phyloP scores from a whole-genome alignment of 768 basidiomycete species.

The Lactifluus echinatus region DNA sequence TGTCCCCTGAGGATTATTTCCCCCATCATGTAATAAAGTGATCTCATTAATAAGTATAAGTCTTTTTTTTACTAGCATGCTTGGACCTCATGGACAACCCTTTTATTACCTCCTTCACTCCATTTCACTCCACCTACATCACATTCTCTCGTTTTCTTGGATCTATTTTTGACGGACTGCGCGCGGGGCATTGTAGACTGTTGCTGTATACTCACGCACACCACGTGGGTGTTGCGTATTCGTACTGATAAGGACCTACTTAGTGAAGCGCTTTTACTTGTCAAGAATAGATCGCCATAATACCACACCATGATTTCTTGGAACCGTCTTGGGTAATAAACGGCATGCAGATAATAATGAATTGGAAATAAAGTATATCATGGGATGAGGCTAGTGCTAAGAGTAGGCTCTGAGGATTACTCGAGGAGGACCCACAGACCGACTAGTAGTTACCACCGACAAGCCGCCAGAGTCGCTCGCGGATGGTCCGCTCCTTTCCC shows the following conservation, averaged over 20 bases:
- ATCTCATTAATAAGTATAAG: background rate
- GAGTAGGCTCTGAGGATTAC: background rate
- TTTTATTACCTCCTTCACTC: background rate
- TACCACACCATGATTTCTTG: background rate
- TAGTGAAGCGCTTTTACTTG: background rate
- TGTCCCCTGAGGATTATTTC: background rate
- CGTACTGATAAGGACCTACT: background rate
- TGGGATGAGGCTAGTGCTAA: background rate
- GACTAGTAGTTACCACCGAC: conserved; percentile 12
- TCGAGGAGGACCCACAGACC: background rate
- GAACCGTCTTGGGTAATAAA: background rate
- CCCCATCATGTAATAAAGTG: background rate
- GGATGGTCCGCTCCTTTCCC: conserved; percentile 14
- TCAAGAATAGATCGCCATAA: background rate
- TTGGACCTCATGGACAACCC: background rate
- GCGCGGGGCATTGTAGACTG: background rate
- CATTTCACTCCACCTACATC: background rate
- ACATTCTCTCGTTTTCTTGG: background rate
- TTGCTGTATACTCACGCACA: background rate
- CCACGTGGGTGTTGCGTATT: background rate
- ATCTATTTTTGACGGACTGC: background rate
- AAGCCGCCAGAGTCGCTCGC: conserved; percentile 17
- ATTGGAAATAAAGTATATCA: background rate
- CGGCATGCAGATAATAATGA: background rate
- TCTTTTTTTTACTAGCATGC: background rate